Base-by-base conservation (phyloP, 2,329 filamentous ascomycete genomes). In the Plenodomus lindquistii region DNA sequence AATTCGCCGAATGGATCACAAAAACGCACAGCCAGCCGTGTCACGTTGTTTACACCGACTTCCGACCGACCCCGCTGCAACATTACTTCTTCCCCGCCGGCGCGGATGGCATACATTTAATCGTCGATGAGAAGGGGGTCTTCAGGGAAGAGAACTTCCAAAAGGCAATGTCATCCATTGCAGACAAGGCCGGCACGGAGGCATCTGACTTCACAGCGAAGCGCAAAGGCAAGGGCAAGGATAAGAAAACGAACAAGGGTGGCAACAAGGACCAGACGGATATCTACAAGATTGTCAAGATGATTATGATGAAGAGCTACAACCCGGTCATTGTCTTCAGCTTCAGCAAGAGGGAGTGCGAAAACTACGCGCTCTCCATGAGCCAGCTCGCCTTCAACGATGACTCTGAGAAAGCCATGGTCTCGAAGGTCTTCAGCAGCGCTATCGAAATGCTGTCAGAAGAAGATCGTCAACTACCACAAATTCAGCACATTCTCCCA, bases 281-380 rank as follows among this genome's bases (percentile, higher is more conserved):
- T 73, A 96, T 99, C 53, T 91, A 91, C 78, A 97, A 97, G 80
- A 96, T 99, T 65, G 89, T 99, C 59, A 89, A 89, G 73, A 99
- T 99, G 94, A 96, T 97, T 62, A 96, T 99, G 87, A 82, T 90
- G 75, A 96, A 92, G 77, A 94, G 89, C 69, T 95, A 94, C 75
- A 97, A 99, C 66, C 94, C 94, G 0, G 94, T 97, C 63, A 99
- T 99, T 69, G 91, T 99, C 34, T 99, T 99, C 83, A 97, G 93
- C 74, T 99, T 99, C 78, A 97, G 92, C 81, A 99, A 99, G 78
- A 84, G 93, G 58, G 93, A 97, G 65, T 97, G 93, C 70, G 94
- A 99, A 75, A 85, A 86, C 54, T 86, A 94, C 72, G 94, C 94
- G 1, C 79, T 99, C 39, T 84, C 91, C 60, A 92, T 97, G 77